Conservation (phyloP, 768 basidiomycete genomes). For the Dioszegia hungarica region DNA sequence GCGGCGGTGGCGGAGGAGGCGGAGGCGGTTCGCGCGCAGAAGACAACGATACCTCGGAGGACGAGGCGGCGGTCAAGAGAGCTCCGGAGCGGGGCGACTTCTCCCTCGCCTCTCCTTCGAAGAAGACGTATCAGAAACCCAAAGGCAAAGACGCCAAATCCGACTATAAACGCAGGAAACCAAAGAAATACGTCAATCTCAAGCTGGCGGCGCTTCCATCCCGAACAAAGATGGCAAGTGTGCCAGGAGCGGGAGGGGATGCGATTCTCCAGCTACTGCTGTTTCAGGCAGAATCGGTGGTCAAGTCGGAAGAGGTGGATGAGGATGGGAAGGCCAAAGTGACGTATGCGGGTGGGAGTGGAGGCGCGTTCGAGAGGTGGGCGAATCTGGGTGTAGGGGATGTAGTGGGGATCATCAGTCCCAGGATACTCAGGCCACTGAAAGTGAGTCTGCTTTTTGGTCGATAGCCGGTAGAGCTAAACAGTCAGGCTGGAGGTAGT, state of each 20-base stretch:
- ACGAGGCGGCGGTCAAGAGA: constrained; percentile 1
- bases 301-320: constrained; percentile 51
- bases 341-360: constrained; percentile 75
- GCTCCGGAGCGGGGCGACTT: neutral
- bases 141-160: constrained; percentile 11
- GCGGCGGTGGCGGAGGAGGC: constrained; percentile 46
- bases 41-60: constrained; percentile 7
- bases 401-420: constrained; percentile 84
- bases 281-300: constrained; percentile 73
- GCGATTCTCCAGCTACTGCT: constrained; percentile 75
- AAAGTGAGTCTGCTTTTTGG: constrained; percentile 55
- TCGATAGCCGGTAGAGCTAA: neutral
- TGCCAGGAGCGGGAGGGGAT: constrained; percentile 67
- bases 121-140: constrained; percentile 19
- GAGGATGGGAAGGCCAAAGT: constrained; percentile 55
- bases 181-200: constrained; percentile 66
- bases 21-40: constrained; percentile 1
- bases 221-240: constrained; percentile 58
- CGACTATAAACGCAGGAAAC: constrained; percentile 34
- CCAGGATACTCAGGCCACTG: constrained; percentile 77
- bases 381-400: constrained; percentile 82
- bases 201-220: constrained; percentile 56
- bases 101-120: constrained; percentile 13
- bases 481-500: constrained; percentile 33
- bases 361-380: constrained; percentile 79